Evolutionary conservation across 1,139 yeast species (phyloP).

Genomic region (Pichia sp.): DNA sequence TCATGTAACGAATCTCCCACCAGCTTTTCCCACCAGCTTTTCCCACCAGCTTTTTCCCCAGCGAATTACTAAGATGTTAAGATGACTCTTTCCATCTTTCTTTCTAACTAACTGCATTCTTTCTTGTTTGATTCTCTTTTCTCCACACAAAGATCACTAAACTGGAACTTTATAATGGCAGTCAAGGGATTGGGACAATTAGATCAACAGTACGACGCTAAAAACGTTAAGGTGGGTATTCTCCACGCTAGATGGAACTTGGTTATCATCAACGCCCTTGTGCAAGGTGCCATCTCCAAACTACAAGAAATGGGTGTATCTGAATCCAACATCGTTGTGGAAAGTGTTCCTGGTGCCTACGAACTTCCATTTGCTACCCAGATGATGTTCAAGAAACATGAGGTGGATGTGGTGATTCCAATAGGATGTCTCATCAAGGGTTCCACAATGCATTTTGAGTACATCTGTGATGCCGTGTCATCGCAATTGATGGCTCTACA

Average conservation of each 20-base stretch:
- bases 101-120: not conserved
- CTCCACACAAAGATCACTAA: not conserved
- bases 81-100: not conserved
- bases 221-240: constrained; percentile 68
- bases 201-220: constrained; percentile 69
- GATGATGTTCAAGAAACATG: constrained; percentile 43
- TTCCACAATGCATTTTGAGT: constrained; percentile 96
- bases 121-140: not conserved
- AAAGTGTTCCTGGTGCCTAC: constrained; percentile 89
- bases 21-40: not conserved
- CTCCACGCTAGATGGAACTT: constrained; percentile 95
- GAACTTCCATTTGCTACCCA: constrained; percentile 84
- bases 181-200: constrained; percentile 72
- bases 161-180: constrained; percentile 43
- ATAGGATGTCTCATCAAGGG: constrained; percentile 95
- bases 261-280: constrained; percentile 69
- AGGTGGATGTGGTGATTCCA: constrained; percentile 81
- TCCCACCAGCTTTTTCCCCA: not conserved
- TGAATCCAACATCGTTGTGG: constrained; percentile 68
- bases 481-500: constrained; percentile 81
- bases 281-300: constrained; percentile 65
- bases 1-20: too few relatives aligned
- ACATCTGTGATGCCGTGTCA: constrained; percentile 87
- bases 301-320: constrained; percentile 61
- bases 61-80: not conserved